Conservation (phyloP, 176 grass and related monocot genomes). For the Stipa capillata region DNA sequence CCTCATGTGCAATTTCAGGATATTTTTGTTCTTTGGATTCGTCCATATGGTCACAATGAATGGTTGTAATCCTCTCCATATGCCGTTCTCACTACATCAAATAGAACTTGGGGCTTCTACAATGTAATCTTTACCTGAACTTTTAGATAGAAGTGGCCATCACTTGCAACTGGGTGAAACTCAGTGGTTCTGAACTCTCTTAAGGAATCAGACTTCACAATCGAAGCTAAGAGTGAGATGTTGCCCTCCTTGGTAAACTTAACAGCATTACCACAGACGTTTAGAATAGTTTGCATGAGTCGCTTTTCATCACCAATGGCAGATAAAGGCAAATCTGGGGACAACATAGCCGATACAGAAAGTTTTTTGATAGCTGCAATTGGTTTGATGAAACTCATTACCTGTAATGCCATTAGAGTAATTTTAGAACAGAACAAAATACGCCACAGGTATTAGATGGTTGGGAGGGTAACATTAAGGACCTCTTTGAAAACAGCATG, state of each 20-base stretch:
- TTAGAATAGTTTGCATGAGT: conserved; percentile 56
- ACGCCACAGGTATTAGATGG: conserved; percentile 2
- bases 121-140: conserved; percentile 38
- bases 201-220: conserved; percentile 43
- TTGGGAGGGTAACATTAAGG: neutral
- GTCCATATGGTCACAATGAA: neutral
- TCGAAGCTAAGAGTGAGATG: conserved; percentile 35
- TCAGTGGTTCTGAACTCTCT: conserved; percentile 47
- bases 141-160: conserved; percentile 51
- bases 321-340: conserved; percentile 47
- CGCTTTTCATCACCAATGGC: conserved; percentile 56
- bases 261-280: conserved; percentile 57
- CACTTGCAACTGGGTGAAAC: conserved; percentile 31
- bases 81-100: neutral
- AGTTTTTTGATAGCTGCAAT: conserved; percentile 2
- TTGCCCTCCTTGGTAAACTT: conserved; percentile 74
- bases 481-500: conserved; percentile 8
- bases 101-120: neutral
- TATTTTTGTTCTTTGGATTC: neutral
- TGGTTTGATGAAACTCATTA: conserved; percentile 9
- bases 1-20: no score
- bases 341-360: conserved; percentile 26
- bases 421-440: conserved; percentile 15
- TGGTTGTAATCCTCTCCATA: neutral
- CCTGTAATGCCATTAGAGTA: conserved; percentile 4